These are phyloP conservation scores for Epichloe festucae DNA, from an alignment of 2,329 filamentous ascomycete genomes.

Conservation along the genomic window DNA sequence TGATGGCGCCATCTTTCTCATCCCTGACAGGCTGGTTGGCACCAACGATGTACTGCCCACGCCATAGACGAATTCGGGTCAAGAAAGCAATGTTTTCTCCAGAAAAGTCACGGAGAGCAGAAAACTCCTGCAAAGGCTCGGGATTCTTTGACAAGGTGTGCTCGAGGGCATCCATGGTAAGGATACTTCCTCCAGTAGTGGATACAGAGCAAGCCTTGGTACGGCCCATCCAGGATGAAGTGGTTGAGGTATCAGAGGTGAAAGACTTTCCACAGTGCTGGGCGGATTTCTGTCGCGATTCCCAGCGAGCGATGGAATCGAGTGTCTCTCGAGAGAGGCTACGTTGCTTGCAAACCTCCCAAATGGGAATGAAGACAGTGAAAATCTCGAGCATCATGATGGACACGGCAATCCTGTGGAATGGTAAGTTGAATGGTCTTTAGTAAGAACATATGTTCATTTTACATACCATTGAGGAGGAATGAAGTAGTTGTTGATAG, in stretches of 20 bases:
- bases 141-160: slow-evolving; percentile 43
- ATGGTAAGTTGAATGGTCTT: not conserved
- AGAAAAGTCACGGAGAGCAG: slow-evolving; percentile 50
- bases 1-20: slow-evolving; percentile 4
- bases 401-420: slow-evolving; percentile 39
- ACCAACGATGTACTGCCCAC: slow-evolving; percentile 14
- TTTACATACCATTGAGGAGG: slow-evolving; percentile 47
- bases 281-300: slow-evolving; percentile 24
- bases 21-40: slow-evolving; percentile 9
- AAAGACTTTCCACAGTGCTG: slow-evolving; percentile 21
- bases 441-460: not conserved
- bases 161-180: slow-evolving; percentile 48
- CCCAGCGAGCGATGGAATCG: slow-evolving; percentile 36
- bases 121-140: slow-evolving; percentile 45
- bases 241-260: slow-evolving; percentile 19
- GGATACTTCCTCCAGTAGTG: slow-evolving; percentile 29
- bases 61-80: slow-evolving; percentile 36
- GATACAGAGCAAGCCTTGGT: slow-evolving; percentile 21
- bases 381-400: slow-evolving; percentile 51
- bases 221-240: slow-evolving; percentile 25
- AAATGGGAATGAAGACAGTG: slow-evolving; percentile 49
- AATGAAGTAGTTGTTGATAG: slow-evolving; percentile 41
- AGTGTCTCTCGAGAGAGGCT: slow-evolving; percentile 34
- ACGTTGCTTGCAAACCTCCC: slow-evolving; percentile 37
- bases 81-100: slow-evolving; percentile 58